phyloP scores from a whole-genome alignment of 257 asterid genomes.

The Lantana camara region DNA sequence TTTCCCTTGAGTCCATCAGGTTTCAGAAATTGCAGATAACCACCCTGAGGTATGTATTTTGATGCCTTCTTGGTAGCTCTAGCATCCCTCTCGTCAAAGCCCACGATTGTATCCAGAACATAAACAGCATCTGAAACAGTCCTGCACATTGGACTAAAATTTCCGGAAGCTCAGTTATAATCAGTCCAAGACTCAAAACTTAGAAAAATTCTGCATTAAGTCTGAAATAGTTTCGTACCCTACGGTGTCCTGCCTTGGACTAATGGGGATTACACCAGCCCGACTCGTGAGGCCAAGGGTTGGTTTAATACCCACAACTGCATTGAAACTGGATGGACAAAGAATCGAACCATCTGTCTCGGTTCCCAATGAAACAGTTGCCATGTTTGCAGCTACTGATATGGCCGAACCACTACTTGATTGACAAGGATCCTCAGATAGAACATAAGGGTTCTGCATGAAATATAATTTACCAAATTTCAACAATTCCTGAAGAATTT shows the following conservation, averaged over 20 bases:
- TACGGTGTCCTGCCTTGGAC: slow-evolving; percentile 49
- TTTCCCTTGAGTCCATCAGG: slow-evolving; percentile 44
- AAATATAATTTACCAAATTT: not conserved
- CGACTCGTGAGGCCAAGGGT: slow-evolving; percentile 55
- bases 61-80: slow-evolving; percentile 37
- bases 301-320: slow-evolving; percentile 55
- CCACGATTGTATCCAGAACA: slow-evolving; percentile 54
- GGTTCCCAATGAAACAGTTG: slow-evolving; percentile 43
- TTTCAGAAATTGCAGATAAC: slow-evolving; percentile 47
- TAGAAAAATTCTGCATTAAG: no score
- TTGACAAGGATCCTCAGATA: slow-evolving; percentile 38
- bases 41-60: slow-evolving; percentile 43
- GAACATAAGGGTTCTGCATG: slow-evolving; percentile 49
- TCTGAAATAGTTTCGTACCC: slow-evolving; percentile 33
- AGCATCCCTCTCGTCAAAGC: slow-evolving; percentile 44
- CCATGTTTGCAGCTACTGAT: slow-evolving; percentile 49
- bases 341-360: slow-evolving; percentile 54
- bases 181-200: not conserved
- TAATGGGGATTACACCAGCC: slow-evolving; percentile 50
- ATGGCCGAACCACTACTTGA: slow-evolving; percentile 55
- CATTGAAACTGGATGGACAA: slow-evolving; percentile 42
- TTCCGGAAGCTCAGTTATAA: not conserved
- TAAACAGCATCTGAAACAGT: slow-evolving; percentile 51
- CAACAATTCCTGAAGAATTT: no score
- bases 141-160: slow-evolving; percentile 49